Conservation (phyloP, 73 alveolate genomes). For the Effrenium voratum region DNA sequence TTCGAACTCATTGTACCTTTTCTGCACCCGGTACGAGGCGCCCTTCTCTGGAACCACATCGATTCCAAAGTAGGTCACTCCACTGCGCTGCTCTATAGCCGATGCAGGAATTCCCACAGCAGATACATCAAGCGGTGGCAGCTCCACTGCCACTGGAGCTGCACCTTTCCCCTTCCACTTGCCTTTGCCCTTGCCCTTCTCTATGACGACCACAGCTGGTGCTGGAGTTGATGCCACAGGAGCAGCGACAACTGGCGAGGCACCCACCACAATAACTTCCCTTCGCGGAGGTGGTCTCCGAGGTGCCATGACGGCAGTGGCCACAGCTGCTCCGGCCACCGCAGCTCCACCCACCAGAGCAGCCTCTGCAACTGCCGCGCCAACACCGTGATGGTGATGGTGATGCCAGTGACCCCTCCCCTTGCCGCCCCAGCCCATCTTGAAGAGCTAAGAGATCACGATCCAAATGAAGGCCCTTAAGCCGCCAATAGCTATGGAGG, state of each 20-base stretch:
- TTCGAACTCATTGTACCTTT: constrained; percentile 62
- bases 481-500: no score
- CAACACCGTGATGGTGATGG: constrained; percentile 39
- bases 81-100: not conserved
- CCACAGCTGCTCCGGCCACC: constrained; percentile 71
- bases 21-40: constrained; percentile 32
- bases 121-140: constrained; percentile 42
- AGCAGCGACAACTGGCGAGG: constrained; percentile 21
- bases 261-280: constrained; percentile 37
- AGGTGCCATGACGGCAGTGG: constrained; percentile 43
- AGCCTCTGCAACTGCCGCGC: constrained; percentile 60
- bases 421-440: constrained; percentile 81
- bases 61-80: constrained; percentile 35
- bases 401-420: constrained; percentile 36
- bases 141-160: not conserved
- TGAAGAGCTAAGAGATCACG: no score
- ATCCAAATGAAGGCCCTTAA: no score
- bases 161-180: constrained; percentile 19
- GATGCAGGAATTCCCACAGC: constrained; percentile 60
- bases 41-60: constrained; percentile 66
- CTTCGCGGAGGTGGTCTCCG: constrained; percentile 1
- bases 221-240: constrained; percentile 7
- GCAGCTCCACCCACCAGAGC: constrained; percentile 70
- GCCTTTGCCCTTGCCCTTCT: constrained; percentile 34
- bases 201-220: constrained; percentile 24